phyloP scores from a whole-genome alignment of 495 filamentous ascomycete genomes.

The Neohortaea acidophila region DNA sequence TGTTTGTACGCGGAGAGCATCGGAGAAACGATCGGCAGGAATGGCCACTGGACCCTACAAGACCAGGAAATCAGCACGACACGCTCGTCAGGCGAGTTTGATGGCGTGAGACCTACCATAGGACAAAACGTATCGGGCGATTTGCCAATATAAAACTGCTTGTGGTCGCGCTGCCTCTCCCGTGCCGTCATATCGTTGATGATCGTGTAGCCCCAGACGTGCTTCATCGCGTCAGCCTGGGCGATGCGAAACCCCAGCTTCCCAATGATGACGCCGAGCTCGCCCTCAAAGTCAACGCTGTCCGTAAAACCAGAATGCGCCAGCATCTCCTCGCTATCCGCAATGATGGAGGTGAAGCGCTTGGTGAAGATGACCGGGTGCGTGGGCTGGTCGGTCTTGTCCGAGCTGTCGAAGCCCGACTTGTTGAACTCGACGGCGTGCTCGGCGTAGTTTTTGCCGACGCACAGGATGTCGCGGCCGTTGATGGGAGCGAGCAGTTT shows the following conservation, averaged over 20 bases:
- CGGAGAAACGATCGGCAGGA: constrained; percentile 28
- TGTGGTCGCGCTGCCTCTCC: constrained; percentile 40
- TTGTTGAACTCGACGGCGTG: constrained; percentile 36
- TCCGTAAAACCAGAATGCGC: constrained; percentile 33
- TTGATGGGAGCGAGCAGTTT: constrained; percentile 33
- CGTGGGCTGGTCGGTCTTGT: constrained; percentile 31
- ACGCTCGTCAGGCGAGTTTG: background rate
- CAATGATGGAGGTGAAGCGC: constrained; percentile 37
- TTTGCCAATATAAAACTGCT: constrained; percentile 43
- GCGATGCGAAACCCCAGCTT: constrained; percentile 32
- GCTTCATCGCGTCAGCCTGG: constrained; percentile 32
- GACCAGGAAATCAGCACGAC: background rate
- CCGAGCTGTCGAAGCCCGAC: constrained; percentile 35
- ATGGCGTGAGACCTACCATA: too few species aligned
- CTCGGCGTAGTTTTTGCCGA: constrained; percentile 41
- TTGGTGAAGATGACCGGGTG: constrained; percentile 39
- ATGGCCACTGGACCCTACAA: constrained; percentile 34
- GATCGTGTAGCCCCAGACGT: constrained; percentile 43
- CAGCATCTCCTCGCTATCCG: constrained; percentile 30
- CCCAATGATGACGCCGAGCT: constrained; percentile 41
- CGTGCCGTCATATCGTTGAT: constrained; percentile 42
- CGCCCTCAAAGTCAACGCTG: constrained; percentile 40
- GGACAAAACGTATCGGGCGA: constrained; percentile 37
- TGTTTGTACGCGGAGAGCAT: constrained; percentile 27
- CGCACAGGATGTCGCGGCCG: constrained; percentile 34